Evolutionary conservation across 192 early-diverging fungal genomes (phyloP), one percentile per base, ranked within the genome.

Genomic region (Backusella mclennaniae): DNA sequence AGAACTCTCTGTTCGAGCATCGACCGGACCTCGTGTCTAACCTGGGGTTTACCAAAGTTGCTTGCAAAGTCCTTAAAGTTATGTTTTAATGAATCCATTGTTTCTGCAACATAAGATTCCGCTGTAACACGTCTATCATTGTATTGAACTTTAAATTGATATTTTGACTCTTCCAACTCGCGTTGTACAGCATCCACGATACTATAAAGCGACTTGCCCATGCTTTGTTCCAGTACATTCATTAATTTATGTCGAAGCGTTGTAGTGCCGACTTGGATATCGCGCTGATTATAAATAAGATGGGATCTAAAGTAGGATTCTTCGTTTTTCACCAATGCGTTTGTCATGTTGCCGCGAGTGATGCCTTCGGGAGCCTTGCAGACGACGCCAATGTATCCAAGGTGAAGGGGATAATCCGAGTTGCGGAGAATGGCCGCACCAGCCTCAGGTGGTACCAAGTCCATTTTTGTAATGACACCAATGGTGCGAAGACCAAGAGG

Each of bases 121-220:
- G 98, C 92, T 23, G 95, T 95, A 73, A 99, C 94, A 33, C 91
- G 87, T 74, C 96, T 93, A 84, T 99, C 98, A 75, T 98, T 98
- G 89, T 98, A 99, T 66, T 96, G 95, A 12, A 99, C 98, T 84
- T 99, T 99, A 87, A 97, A 97, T 86, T 98, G 96, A 82, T 99
- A 99, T 15, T 92, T 89, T 12, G 97, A 90, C 83, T 99, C 97
- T 69, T 98, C 96, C 49, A 99, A 87, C 78, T 99, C 97, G 76
- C 79, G 86, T 75, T 98, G 94, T n/a, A 99, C 98, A 0, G 94
- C 93, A 71, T 96, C 93, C n/a, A 93, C 89, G 77, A 99, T 94
- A 8, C 84, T 87, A 73, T 90, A 90, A 42, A 99, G 85, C 26
- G 90, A 93, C 49, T 87, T 85, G 53, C 91, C 92, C 98, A 99